Percentiles rank a stretch among this genome's conserved stretches.
phyloP scores from a whole-genome alignment of 202 grass and related monocot genomes.

The Digitaria exilis region DNA sequence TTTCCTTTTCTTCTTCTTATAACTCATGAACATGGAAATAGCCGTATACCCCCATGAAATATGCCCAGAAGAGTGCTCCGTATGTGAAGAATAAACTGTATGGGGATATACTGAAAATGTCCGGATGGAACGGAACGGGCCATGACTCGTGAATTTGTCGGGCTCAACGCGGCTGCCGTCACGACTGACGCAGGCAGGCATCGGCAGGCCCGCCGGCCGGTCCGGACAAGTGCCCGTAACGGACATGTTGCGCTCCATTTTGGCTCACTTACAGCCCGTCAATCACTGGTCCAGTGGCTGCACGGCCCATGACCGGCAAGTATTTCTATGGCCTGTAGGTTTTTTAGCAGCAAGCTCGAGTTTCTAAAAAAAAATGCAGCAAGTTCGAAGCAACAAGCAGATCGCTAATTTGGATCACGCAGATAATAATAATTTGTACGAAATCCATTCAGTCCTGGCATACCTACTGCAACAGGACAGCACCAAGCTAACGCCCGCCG shows the following conservation, averaged over 20 bases:
- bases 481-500: background rate
- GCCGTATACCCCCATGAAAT: too few species aligned
- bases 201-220: too few species aligned
- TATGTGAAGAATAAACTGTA: too few species aligned
- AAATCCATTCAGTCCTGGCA: background rate
- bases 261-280: background rate
- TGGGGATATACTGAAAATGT: background rate
- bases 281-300: background rate
- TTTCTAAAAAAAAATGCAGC: too few species aligned
- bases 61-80: too few species aligned
- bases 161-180: background rate
- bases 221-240: background rate
- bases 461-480: background rate
- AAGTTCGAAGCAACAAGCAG: background rate
- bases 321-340: too few species aligned
- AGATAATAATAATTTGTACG: background rate
- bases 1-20: too few species aligned
- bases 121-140: conserved; percentile 1
- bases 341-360: too few species aligned
- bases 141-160: background rate
- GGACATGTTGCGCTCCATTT: background rate
- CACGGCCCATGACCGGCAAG: too few species aligned
- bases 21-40: too few species aligned
- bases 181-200: background rate
- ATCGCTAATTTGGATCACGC: background rate